Evolutionary conservation across 345 rosid species (phyloP).

Genomic region (Moricandia moricandioides): DNA sequence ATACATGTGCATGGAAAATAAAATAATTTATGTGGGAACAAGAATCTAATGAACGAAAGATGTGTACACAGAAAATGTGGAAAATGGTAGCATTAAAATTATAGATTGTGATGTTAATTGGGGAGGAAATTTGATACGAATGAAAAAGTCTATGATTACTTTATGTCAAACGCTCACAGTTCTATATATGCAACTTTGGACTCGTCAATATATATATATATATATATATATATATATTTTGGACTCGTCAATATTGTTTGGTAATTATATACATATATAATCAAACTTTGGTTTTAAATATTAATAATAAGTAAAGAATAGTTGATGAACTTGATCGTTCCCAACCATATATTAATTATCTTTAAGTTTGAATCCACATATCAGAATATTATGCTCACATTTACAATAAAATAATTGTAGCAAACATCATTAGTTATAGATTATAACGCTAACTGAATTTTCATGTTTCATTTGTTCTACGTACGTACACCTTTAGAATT

Average conservation of each 20-base stretch:
- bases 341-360: too few species aligned
- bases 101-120: not conserved
- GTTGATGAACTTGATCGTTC: too few species aligned
- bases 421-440: not conserved
- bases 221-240: too few species aligned
- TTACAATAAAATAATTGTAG: not conserved
- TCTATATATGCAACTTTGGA: not conserved
- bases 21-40: not conserved
- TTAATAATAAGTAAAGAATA: not conserved
- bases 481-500: not conserved
- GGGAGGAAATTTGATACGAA: not conserved
- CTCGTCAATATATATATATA: too few species aligned
- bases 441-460: not conserved
- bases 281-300: not conserved
- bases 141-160: not conserved
- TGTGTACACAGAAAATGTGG: not conserved
- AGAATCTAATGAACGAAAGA: not conserved
- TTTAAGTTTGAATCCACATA: not conserved
- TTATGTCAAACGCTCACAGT: not conserved
- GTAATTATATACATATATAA: not conserved
- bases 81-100: not conserved
- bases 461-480: not conserved
- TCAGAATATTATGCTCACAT: not conserved
- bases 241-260: not conserved
- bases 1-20: slow-evolving; percentile 6